Evolutionary conservation across 148 eudicot genomes (phyloP), one percentile per base, ranked within the genome.

Genomic region (Cornus suecica): DNA sequence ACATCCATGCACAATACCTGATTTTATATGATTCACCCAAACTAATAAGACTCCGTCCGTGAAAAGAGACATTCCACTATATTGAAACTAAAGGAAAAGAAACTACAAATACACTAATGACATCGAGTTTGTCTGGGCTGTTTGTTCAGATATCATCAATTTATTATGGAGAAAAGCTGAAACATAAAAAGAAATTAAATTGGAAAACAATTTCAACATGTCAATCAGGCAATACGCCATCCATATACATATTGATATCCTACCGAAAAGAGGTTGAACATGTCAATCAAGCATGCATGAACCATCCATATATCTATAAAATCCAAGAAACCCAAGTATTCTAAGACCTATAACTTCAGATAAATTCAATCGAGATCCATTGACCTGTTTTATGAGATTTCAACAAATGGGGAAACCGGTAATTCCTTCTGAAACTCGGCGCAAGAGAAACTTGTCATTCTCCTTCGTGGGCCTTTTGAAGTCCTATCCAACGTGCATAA

Each of bases 401-500:
- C 84, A 70, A 77, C 78, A 48, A 77, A 73, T 76, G 45, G 56
- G 23, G n/a, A 42, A 74, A 70, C 45, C 14, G 14, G 26, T 31
- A 62, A 56, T 66, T 30, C 27, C 26, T 65, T 75, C 27, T 34
- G 29, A 61, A 37, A 63, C 65, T 14, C 20, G 73, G 61, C 5
- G 79, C 61, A 72, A 18, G 29, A 61, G 68, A 70, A 34, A 31
- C 64, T 27, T 22, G 16, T 37, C 81, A 80, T 63, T 89, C 86
- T 28, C 79, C 83, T 3, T 84, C 86, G 4, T 81, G 90, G 63
- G 81, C 88, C 79, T 92, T 86, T 42, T 89, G 96, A 72, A 92
- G 70, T 25, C 97, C 97, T 24, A 95, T 73, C 83, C 61, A 84
- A 75, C 97, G 97, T 71, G 97, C 94, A 77, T 92, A 95, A 82